These are phyloP conservation scores for Sclerotinia minor DNA, from an alignment of 2,329 filamentous ascomycete species.

Conservation along the genomic window DNA sequence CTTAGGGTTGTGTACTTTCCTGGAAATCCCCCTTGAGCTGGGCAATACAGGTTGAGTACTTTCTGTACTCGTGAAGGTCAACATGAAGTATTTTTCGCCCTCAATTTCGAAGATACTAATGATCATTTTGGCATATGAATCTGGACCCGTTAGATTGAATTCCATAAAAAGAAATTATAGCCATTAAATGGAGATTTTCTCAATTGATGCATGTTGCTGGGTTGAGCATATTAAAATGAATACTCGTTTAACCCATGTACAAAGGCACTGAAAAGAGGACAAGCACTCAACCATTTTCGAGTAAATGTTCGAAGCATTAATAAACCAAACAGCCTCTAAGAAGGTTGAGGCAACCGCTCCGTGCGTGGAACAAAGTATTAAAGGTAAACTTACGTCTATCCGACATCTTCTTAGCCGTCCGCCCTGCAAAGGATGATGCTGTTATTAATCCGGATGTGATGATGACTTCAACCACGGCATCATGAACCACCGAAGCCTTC, in stretches of 20 bases:
- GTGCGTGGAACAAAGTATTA: not conserved
- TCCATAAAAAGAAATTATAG: too few species aligned
- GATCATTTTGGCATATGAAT: conserved; percentile 69
- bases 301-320: not conserved
- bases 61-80: conserved; percentile 69
- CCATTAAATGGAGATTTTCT: not conserved
- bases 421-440: conserved; percentile 26
- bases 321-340: not conserved
- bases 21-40: conserved; percentile 24
- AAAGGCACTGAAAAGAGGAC: not conserved
- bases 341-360: not conserved
- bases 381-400: conserved; percentile 12
- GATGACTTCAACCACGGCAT: conserved; percentile 68
- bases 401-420: conserved; percentile 6
- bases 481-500: conserved; percentile 49
- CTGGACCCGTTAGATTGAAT: conserved; percentile 41
- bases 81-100: conserved; percentile 68
- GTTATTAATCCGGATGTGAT: conserved; percentile 48
- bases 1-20: conserved; percentile 3
- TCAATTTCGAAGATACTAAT: conserved; percentile 72
- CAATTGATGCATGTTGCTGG: not conserved
- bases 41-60: conserved; percentile 42
- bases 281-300: not conserved
- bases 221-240: not conserved
- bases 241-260: not conserved